Conservation (phyloP, 1,139 yeast species). For the Suhomyces choctaworum region DNA sequence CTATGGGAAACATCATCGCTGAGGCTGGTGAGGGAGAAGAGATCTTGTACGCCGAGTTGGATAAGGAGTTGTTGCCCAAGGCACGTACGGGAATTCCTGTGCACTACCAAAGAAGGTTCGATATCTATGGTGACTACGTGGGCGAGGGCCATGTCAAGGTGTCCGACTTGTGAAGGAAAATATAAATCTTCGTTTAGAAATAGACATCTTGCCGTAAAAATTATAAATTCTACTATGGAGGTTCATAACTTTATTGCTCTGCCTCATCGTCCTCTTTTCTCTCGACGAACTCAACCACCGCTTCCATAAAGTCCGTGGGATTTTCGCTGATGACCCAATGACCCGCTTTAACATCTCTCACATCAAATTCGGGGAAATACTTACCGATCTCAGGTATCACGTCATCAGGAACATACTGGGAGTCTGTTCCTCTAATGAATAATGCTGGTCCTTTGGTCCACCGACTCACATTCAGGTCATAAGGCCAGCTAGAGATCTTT, state of each 20-base stretch:
- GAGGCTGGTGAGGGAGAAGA: conserved; percentile 89
- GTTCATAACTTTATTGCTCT: too few species aligned
- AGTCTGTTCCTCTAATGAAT: conserved; percentile 76
- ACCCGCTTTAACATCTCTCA: conserved; percentile 77
- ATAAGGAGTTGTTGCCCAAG: conserved; percentile 58
- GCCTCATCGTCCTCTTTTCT: conserved; percentile 51
- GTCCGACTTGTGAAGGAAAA: conserved; percentile 28
- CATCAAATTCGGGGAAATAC: conserved; percentile 76
- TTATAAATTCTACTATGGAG: too few species aligned
- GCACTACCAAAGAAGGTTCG: conserved; percentile 77
- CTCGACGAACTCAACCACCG: conserved; percentile 58
- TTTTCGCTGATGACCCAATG: conserved; percentile 90
- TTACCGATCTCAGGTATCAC: conserved; percentile 70
- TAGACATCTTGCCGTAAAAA: too few species aligned
- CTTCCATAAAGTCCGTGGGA: conserved; percentile 65
- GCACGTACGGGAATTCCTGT: conserved; percentile 79
- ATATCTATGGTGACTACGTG: conserved; percentile 73
- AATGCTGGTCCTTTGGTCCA: conserved; percentile 69
- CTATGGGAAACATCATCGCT: conserved; percentile 73
- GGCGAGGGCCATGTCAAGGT: conserved; percentile 43
- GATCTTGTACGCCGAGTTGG: conserved; percentile 76
- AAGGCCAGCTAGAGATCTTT: conserved; percentile 77
- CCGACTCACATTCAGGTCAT: conserved; percentile 50
- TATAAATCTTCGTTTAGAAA: not conserved
- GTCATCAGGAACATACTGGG: conserved; percentile 85